Evolutionary conservation across 257 asterid genomes (phyloP).

Genomic region (Asclepias syriaca): DNA sequence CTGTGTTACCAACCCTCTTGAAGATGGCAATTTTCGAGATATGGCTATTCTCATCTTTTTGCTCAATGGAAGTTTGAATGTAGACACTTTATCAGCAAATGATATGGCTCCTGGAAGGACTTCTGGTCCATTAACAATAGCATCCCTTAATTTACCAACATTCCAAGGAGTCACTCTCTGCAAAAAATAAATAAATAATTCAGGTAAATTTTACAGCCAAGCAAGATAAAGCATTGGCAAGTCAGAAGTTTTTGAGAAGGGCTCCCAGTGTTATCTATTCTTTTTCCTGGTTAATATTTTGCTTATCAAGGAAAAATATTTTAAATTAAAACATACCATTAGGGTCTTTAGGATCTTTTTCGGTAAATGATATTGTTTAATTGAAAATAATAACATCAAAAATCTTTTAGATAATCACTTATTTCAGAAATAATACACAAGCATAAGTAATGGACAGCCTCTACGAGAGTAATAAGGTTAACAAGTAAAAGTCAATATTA

Average conservation of each 20-base stretch:
- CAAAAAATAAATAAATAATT: constrained; percentile 9
- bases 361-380: not conserved
- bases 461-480: not conserved
- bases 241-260: not conserved
- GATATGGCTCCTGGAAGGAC: constrained; percentile 81
- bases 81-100: constrained; percentile 62
- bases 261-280: not conserved
- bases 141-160: constrained; percentile 66
- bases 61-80: constrained; percentile 38
- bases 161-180: constrained; percentile 99
- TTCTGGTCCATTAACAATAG: constrained; percentile 84
- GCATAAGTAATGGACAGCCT: not conserved
- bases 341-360: not conserved
- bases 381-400: not conserved
- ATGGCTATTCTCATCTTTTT: constrained; percentile 52
- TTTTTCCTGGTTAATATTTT: too few species aligned
- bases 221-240: not conserved
- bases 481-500: not conserved
- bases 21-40: constrained; percentile 81
- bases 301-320: not conserved
- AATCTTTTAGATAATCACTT: not conserved
- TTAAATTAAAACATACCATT: not conserved
- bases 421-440: not conserved
- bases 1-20: constrained; percentile 61
- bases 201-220: constrained; percentile 1